A percentile compares a stretch with the other conserved stretches of the same genome.
phyloP scores from a whole-genome alignment of 345 rosid species.

The Eucalyptus virginea region DNA sequence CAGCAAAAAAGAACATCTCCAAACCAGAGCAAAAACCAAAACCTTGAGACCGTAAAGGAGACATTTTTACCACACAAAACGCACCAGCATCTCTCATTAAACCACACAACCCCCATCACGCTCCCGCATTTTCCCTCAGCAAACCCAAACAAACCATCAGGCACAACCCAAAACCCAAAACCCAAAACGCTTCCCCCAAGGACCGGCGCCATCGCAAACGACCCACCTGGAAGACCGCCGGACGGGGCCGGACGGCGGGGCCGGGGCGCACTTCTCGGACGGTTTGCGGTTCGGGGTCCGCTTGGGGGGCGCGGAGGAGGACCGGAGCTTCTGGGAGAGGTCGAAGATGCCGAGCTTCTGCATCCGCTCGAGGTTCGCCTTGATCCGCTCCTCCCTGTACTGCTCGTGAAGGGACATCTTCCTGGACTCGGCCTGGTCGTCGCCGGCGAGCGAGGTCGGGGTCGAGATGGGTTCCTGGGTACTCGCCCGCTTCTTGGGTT shows the following conservation, averaged over 20 bases:
- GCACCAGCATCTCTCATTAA: neutral
- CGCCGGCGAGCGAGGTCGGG: neutral
- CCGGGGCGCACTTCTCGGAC: neutral
- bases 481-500: neutral
- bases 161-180: neutral
- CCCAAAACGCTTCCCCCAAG: neutral
- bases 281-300: neutral
- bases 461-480: neutral
- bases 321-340: conserved; percentile 49
- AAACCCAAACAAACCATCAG: neutral
- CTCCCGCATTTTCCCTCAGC: neutral
- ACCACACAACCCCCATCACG: neutral
- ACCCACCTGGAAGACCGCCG: conserved; percentile 74
- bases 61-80: neutral
- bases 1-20: neutral
- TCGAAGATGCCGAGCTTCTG: conserved; percentile 64
- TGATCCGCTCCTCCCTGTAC: conserved; percentile 71
- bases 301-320: conserved; percentile 7
- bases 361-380: conserved; percentile 59
- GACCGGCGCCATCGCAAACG: neutral
- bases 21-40: neutral
- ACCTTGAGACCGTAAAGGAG: neutral
- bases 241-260: no score
- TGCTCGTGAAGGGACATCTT: conserved; percentile 51
- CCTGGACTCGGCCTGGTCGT: neutral